Evolutionary conservation across 1,284 basidiomycete genomes (phyloP).

Genomic region (Cutaneotrichosporon arboriforme): DNA sequence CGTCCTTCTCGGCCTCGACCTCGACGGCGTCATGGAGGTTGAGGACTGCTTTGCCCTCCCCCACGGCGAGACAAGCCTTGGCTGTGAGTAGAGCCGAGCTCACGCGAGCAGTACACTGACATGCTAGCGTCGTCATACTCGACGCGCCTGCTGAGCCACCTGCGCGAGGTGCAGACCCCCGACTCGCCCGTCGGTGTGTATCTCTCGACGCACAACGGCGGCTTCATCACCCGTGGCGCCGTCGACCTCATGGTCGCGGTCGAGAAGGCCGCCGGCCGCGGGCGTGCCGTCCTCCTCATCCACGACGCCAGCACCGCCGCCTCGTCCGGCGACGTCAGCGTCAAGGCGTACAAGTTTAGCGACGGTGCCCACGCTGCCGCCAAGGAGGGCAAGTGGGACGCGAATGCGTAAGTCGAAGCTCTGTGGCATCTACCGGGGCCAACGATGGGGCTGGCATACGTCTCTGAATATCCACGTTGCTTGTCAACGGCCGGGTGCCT

Average conservation of each 20-base stretch:
- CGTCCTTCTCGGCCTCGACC: conserved; percentile 80
- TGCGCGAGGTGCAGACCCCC: conserved; percentile 74
- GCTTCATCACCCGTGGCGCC: conserved; percentile 86
- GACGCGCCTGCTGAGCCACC: conserved; percentile 38
- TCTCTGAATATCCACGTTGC: too few species aligned
- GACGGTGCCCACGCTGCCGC: conserved; percentile 78
- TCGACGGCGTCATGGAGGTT: conserved; percentile 84
- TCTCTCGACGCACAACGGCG: conserved; percentile 80
- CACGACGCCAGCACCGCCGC: conserved; percentile 67
- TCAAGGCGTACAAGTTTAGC: conserved; percentile 87
- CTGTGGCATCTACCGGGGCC: too few species aligned
- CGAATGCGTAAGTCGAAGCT: conserved; percentile 58
- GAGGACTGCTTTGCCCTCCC: conserved; percentile 87
- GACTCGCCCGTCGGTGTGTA: conserved; percentile 96
- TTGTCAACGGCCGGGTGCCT: too few species aligned
- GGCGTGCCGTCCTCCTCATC: conserved; percentile 81
- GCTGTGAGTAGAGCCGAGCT: conserved; percentile 26
- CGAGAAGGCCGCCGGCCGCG: conserved; percentile 56
- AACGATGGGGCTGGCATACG: too few species aligned
- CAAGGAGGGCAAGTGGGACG: conserved; percentile 80
- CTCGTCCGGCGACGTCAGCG: conserved; percentile 76
- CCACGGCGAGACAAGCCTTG: conserved; percentile 37
- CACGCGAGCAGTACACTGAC: neutral
- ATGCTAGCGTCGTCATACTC: conserved; percentile 41
- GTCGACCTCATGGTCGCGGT: conserved; percentile 79